A percentile compares a stretch with the other conserved stretches of the same genome.
Conservation (phyloP, 2,329 filamentous ascomycete genomes). For the Aspergillus hiratsukae region DNA sequence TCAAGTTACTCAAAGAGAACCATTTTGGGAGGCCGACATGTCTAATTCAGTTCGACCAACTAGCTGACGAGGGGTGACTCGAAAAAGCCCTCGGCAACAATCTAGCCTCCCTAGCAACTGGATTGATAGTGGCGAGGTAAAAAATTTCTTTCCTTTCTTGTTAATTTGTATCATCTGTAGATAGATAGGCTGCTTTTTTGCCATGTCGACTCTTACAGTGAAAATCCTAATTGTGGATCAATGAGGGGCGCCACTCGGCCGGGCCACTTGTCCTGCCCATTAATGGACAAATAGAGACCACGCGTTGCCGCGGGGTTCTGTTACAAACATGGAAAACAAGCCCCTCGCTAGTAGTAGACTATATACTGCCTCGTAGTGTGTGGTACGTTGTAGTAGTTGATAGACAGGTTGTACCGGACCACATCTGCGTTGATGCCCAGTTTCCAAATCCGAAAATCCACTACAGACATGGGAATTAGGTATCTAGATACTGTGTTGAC, state of each 20-base stretch:
- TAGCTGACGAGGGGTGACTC: not conserved
- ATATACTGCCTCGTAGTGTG: not conserved
- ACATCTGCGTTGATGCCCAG: constrained; percentile 38
- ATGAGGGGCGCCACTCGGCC: constrained; percentile 15
- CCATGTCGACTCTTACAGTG: constrained; percentile 1
- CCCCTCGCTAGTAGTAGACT: not conserved
- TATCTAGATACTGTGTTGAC: not conserved
- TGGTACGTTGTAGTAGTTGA: not conserved
- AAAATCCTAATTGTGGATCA: constrained; percentile 9
- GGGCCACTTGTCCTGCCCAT: constrained; percentile 10
- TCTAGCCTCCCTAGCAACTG: not conserved
- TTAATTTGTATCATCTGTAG: not conserved
- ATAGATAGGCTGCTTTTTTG: not conserved
- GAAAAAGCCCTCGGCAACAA: not conserved
- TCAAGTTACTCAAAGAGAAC: not conserved
- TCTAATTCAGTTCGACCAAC: not conserved
- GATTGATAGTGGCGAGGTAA: not conserved
- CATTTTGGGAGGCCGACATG: not conserved
- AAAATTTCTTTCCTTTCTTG: not conserved
- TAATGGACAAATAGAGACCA: constrained; percentile 13
- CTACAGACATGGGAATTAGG: constrained; percentile 7
- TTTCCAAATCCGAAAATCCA: constrained; percentile 19
- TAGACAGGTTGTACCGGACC: not conserved
- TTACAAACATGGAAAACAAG: constrained; percentile 18
- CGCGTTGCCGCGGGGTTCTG: constrained; percentile 19